phyloP scores from a whole-genome alignment of 2,329 filamentous ascomycete species.

The Ophiostoma triangulosporum region DNA sequence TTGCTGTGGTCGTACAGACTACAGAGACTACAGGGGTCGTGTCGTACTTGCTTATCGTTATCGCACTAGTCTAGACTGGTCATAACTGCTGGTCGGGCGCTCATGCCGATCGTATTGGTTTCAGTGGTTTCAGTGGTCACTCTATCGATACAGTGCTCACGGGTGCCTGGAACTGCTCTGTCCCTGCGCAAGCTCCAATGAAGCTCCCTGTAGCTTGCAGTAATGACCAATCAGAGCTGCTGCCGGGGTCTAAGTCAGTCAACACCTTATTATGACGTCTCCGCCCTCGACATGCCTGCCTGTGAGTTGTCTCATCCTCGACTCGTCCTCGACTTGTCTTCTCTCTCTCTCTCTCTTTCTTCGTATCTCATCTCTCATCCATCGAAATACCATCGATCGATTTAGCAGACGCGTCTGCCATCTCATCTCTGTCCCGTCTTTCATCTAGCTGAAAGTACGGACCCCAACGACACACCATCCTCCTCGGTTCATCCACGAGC shows the following conservation, averaged over 20 bases:
- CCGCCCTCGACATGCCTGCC: conserved; percentile 1
- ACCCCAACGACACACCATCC: not conserved
- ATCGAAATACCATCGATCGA: not conserved
- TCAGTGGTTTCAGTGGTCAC: too few relatives aligned
- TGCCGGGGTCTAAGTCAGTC: conserved; percentile 3
- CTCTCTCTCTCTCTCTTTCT: not conserved
- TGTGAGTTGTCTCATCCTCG: not conserved
- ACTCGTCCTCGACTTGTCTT: not conserved
- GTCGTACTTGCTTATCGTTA: not conserved
- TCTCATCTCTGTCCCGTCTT: not conserved
- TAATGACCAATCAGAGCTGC: conserved; percentile 2
- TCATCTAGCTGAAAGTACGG: not conserved
- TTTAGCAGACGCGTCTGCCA: not conserved
- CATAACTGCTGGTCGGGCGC: too few relatives aligned
- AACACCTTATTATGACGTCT: conserved; percentile 3
- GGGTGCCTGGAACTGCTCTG: too few relatives aligned
- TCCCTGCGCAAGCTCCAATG: too few relatives aligned
- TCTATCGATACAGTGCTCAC: too few relatives aligned
- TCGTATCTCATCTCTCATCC: not conserved
- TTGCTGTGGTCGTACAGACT: not conserved
- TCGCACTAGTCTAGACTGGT: not conserved
- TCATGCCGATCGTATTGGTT: too few relatives aligned
- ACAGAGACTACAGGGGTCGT: not conserved
- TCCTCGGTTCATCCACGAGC: not conserved
- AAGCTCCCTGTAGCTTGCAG: too few relatives aligned